Percentiles rank a stretch among this genome's conserved stretches.
Conservation (phyloP, 2,329 filamentous ascomycete genomes). For the Rhynchosporium graminicola region DNA sequence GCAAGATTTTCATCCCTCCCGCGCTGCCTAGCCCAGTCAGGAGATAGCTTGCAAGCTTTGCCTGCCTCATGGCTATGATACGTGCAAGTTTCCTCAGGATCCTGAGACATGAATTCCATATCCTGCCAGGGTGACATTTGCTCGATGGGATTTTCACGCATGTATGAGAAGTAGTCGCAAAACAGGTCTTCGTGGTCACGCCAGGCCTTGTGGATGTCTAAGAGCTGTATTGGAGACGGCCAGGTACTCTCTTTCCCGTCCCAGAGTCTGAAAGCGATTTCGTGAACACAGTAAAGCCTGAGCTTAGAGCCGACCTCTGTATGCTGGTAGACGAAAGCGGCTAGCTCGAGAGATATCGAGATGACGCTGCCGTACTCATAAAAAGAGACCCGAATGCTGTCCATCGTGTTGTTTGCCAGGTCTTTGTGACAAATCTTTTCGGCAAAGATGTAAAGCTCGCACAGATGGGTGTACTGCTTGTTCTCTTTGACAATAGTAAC, state of each 20-base stretch:
- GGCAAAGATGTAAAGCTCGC: conserved; percentile 6
- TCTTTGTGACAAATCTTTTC: conserved; percentile 7
- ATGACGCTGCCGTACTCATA: background rate
- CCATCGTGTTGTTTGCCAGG: conserved; percentile 11
- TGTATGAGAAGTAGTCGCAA: background rate
- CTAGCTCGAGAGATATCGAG: background rate
- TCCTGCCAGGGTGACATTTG: no score
- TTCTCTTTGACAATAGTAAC: background rate
- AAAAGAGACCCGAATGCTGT: background rate
- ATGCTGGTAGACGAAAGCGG: background rate
- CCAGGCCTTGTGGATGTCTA: background rate
- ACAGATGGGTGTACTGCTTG: conserved; percentile 8
- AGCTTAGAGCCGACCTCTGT: background rate
- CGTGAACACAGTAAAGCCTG: background rate
- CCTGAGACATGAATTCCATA: no score
- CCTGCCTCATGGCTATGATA: no score
- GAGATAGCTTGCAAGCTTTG: no score
- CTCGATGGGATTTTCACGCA: background rate
- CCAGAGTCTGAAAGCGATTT: background rate
- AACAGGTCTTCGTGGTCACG: background rate
- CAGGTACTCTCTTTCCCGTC: background rate
- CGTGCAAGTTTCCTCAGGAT: no score
- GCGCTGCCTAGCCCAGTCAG: no score
- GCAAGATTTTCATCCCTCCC: no score
- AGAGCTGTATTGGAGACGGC: background rate